Conservation (phyloP, 371 early-diverging fungal genomes). For the Mortierella sp. region DNA sequence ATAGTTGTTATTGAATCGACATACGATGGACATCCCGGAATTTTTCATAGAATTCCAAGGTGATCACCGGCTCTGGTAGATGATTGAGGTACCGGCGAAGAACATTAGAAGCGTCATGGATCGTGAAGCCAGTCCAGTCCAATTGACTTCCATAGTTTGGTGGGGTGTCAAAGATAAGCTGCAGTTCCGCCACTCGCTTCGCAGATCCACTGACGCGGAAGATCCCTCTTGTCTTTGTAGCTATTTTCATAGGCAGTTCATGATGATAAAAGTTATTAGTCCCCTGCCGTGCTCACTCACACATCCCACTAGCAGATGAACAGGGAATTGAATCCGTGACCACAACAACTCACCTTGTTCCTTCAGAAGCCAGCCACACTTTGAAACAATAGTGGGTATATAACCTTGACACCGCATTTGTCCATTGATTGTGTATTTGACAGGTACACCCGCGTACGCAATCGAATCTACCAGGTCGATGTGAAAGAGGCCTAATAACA, state of each 20-base stretch:
- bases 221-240: slow-evolving; percentile 60
- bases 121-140: slow-evolving; percentile 68
- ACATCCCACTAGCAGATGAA: no score
- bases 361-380: slow-evolving; percentile 67
- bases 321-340: no score
- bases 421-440: slow-evolving; percentile 37
- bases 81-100: slow-evolving; percentile 73
- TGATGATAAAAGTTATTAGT: not conserved
- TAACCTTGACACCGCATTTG: slow-evolving; percentile 56
- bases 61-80: slow-evolving; percentile 71
- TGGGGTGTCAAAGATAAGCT: slow-evolving; percentile 66
- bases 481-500: slow-evolving; percentile 40
- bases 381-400: slow-evolving; percentile 66
- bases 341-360: slow-evolving; percentile 67
- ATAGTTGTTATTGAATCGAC: not conserved
- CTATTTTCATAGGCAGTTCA: slow-evolving; percentile 7
- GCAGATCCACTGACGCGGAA: slow-evolving; percentile 74
- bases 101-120: slow-evolving; percentile 76
- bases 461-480: slow-evolving; percentile 55
- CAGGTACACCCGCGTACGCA: slow-evolving; percentile 44
- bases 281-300: not conserved
- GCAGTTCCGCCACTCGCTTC: slow-evolving; percentile 68
- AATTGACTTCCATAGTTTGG: slow-evolving; percentile 64
- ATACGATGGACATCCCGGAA: slow-evolving; percentile 67
- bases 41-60: slow-evolving; percentile 60